phyloP scores from a whole-genome alignment of 2,329 filamentous ascomycete genomes.

The Penicillium digitatum region DNA sequence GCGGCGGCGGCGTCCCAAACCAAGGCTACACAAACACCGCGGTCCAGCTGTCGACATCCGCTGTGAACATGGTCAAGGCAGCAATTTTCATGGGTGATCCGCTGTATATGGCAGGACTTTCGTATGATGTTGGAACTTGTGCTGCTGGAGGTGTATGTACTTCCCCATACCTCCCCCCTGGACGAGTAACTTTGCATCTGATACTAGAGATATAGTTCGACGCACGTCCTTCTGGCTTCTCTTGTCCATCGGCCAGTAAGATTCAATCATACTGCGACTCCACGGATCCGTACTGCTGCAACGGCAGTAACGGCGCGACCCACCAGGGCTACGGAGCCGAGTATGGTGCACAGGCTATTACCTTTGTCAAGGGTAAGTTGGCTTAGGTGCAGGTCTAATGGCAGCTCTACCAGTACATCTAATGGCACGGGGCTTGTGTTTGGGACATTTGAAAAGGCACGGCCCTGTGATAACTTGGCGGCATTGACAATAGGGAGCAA shows the following conservation, averaged over 20 bases:
- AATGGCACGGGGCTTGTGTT: neutral
- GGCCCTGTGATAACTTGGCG: neutral
- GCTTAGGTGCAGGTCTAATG: neutral
- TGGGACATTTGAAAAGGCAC: neutral
- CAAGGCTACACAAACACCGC: conserved; percentile 47
- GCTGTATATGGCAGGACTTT: conserved; percentile 52
- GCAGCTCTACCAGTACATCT: neutral
- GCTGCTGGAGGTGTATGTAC: conserved; percentile 54
- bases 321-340: conserved; percentile 61
- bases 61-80: conserved; percentile 56
- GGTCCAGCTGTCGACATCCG: conserved; percentile 44
- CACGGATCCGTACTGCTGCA: conserved; percentile 63
- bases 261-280: conserved; percentile 64
- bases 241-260: conserved; percentile 54
- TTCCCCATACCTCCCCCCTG: neutral
- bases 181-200: neutral
- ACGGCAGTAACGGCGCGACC: conserved; percentile 56
- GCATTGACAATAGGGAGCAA: too few relatives aligned
- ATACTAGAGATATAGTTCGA: conserved; percentile 50
- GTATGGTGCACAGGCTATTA: conserved; percentile 57
- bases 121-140: conserved; percentile 62
- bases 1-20: conserved; percentile 53
- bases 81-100: conserved; percentile 65
- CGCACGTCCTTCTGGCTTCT: conserved; percentile 55
- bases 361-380: conserved; percentile 52